Evolutionary conservation across 768 basidiomycete species (phyloP).

Genomic region (Suillus subluteus): DNA sequence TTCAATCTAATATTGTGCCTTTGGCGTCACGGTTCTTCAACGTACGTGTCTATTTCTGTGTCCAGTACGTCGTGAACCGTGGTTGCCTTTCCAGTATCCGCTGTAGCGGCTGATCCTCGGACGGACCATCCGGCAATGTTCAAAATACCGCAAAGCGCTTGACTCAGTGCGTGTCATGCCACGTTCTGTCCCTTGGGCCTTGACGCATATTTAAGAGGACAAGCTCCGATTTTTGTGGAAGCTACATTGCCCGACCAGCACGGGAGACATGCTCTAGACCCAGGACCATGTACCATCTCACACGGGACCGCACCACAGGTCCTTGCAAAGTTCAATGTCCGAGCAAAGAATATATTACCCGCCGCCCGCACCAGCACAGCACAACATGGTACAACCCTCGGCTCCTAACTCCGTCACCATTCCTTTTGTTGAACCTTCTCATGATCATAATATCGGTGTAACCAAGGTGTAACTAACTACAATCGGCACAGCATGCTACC

Average conservation of each 20-base stretch:
- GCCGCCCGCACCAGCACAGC: neutral
- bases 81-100: neutral
- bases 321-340: neutral
- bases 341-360: neutral
- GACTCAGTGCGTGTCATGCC: neutral
- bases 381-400: neutral
- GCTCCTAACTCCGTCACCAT: slow-evolving; percentile 1
- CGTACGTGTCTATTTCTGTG: neutral
- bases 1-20: neutral
- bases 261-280: neutral
- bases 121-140: slow-evolving; percentile 4
- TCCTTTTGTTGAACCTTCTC: neutral
- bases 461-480: neutral
- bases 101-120: neutral
- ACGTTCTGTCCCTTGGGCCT: neutral
- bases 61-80: neutral
- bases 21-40: slow-evolving; percentile 1
- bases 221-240: neutral
- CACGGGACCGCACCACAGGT: neutral
- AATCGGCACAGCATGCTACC: neutral
- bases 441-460: slow-evolving; percentile 5
- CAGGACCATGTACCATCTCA: neutral
- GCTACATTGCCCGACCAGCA: neutral
- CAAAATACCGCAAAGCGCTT: neutral
- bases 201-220: neutral